Evolutionary conservation across 345 rosid genomes (phyloP).

Genomic region (Pistacia vera): DNA sequence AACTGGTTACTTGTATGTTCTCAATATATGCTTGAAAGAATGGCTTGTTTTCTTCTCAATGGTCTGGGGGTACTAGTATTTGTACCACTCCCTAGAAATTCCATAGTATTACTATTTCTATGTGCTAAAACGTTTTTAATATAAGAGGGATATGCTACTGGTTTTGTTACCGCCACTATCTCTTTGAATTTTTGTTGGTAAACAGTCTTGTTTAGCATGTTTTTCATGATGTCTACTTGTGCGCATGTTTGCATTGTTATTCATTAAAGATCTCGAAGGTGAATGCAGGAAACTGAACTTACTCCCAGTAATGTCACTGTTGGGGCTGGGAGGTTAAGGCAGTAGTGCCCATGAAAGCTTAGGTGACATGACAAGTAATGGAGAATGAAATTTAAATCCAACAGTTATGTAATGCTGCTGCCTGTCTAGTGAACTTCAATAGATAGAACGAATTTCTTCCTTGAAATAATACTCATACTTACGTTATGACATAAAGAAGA

Average conservation of each 20-base stretch:
- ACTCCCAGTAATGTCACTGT: too few species aligned
- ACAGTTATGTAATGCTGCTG: background rate
- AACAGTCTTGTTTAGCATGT: background rate
- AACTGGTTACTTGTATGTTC: conserved; percentile 46
- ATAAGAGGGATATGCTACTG: background rate
- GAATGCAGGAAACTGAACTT: too few species aligned
- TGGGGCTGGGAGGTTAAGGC: too few species aligned
- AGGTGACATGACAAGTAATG: too few species aligned
- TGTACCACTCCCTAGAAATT: too few species aligned
- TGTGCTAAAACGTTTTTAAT: background rate
- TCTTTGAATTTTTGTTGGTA: background rate
- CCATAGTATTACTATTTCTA: too few species aligned
- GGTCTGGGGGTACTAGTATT: background rate
- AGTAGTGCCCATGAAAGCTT: too few species aligned
- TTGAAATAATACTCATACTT: too few species aligned
- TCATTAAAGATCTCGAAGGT: background rate
- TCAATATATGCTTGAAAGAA: conserved; percentile 35
- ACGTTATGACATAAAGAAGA: too few species aligned
- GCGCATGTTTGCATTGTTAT: background rate
- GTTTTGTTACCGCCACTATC: background rate
- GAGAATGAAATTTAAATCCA: too few species aligned
- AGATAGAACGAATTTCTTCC: too few species aligned
- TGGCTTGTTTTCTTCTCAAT: conserved; percentile 7
- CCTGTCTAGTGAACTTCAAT: too few species aligned
- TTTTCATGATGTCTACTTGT: background rate